Evolutionary conservation across 2,329 filamentous ascomycete species (phyloP), one percentile per base, ranked within the genome.

Genomic region (Botrytis aclada): DNA sequence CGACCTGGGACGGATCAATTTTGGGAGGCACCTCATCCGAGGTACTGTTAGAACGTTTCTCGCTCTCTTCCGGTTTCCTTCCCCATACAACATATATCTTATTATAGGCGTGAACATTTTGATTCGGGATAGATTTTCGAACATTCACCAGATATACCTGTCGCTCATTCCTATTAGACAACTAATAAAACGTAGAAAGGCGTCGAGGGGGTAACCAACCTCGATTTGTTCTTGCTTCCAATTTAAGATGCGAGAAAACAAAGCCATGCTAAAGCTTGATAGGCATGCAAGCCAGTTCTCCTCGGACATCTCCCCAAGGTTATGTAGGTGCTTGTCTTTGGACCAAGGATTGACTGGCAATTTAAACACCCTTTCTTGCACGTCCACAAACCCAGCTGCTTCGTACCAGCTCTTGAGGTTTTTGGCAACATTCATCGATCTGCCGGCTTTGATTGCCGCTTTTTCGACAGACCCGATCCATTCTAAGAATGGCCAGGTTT

Each of bases 331-430:
- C 39, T 70, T 72, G 51, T 80, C 80, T 75, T 84, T 85, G 0
- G 88, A 82, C 88, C 88, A 89, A 7, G 82, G 81, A 47, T 87
- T 88, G 64, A 86, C 82, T 0, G 88, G 88, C 54, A 89, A 81
- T 78, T 86, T 88, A 79, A 86, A 87, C 1, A 86, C 77, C 34
- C 81, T 81, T 77, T 89, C 83, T 43, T 85, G 83, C 20, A 89
- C 83, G 70, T 89, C 86, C 10, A 86, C 84, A 74, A 89, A 89
- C 0, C 88, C 88, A 2, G 84, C 86, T 39, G 85, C 83, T 69
- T 77, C 74, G 41, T 79, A 78, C 78, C 78, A 79, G 7, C 64
- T 51, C 64, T 78, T 77, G 29, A 80, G 45, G 25, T 75, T 76
- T 63, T 76, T 73, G 16, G 77, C 78, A 54, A 79, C 77, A 18